Percentiles rank a stretch among this genome's conserved stretches.
phyloP scores from a whole-genome alignment of 768 basidiomycete genomes.

The Collybia nuda region DNA sequence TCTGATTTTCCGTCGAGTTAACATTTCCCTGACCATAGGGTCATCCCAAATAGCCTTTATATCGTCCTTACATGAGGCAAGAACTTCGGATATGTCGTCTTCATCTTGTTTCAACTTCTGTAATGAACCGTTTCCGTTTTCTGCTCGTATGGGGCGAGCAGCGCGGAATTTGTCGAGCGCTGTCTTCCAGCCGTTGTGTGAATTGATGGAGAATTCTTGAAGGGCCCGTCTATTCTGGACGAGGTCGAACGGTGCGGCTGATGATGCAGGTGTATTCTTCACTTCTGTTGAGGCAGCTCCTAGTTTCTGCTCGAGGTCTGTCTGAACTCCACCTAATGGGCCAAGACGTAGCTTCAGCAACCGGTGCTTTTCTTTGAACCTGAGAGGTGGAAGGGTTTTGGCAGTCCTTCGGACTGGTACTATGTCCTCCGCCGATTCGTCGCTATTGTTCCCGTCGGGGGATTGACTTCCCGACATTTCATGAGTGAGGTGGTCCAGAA shows the following conservation, averaged over 20 bases:
- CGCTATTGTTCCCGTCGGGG: constrained; percentile 23
- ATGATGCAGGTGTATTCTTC: constrained; percentile 34
- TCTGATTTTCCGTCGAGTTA: constrained; percentile 49
- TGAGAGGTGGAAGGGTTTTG: constrained; percentile 39
- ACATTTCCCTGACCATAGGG: constrained; percentile 56
- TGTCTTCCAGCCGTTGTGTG: constrained; percentile 65
- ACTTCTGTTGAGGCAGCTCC: constrained; percentile 59
- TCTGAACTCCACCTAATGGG: constrained; percentile 56
- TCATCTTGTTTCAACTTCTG: constrained; percentile 41
- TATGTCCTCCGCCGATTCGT: constrained; percentile 41
- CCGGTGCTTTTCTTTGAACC: constrained; percentile 63
- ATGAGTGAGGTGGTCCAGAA: constrained; percentile 54
- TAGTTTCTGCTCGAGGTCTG: constrained; percentile 57
- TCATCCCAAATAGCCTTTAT: constrained; percentile 74
- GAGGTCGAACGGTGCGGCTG: constrained; percentile 41
- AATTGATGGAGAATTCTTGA: constrained; percentile 60
- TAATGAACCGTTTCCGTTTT: constrained; percentile 11
- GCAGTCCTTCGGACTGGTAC: constrained; percentile 30
- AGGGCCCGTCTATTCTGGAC: constrained; percentile 22
- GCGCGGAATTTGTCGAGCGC: constrained; percentile 56
- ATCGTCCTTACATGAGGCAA: constrained; percentile 62
- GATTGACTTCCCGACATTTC: constrained; percentile 48
- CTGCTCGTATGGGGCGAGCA: constrained; percentile 26
- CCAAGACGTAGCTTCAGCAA: constrained; percentile 56
- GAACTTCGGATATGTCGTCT: constrained; percentile 56